Evolutionary conservation across 148 eudicot species (phyloP).

Genomic region (Beta vulgaris): DNA sequence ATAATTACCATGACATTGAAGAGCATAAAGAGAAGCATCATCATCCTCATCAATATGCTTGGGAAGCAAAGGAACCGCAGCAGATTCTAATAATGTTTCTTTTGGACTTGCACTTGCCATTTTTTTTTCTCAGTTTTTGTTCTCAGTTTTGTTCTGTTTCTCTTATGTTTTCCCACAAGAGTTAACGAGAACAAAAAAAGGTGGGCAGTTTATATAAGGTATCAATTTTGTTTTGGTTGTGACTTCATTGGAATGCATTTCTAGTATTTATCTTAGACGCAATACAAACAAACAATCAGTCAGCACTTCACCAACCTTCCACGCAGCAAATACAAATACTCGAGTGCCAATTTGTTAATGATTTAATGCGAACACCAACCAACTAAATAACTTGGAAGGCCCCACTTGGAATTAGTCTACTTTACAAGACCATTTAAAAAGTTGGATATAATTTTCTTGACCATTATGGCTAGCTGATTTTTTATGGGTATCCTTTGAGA

Average conservation of each 20-base stretch:
- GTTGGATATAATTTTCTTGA: no score
- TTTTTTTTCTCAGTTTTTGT: neutral
- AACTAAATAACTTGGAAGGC: no score
- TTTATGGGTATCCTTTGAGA: no score
- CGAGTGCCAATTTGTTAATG: no score
- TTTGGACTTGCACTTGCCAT: neutral
- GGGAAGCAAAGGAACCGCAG: neutral
- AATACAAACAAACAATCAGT: neutral
- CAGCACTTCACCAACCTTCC: neutral
- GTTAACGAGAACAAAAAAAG: neutral
- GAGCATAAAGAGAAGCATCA: neutral
- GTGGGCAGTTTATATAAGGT: neutral
- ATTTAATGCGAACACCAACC: no score
- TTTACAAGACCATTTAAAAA: no score
- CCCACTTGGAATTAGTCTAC: no score
- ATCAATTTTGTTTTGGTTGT: neutral
- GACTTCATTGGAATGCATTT: neutral
- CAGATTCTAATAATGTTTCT: neutral
- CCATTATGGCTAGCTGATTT: no score
- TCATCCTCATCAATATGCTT: neutral
- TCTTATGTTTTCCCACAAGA: neutral
- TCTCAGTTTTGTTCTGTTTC: neutral
- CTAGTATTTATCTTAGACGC: neutral
- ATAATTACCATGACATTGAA: conserved; percentile 14
- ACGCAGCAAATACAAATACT: neutral